phyloP scores from a whole-genome alignment of 306 rosid species.

The Castanospermum australe region DNA sequence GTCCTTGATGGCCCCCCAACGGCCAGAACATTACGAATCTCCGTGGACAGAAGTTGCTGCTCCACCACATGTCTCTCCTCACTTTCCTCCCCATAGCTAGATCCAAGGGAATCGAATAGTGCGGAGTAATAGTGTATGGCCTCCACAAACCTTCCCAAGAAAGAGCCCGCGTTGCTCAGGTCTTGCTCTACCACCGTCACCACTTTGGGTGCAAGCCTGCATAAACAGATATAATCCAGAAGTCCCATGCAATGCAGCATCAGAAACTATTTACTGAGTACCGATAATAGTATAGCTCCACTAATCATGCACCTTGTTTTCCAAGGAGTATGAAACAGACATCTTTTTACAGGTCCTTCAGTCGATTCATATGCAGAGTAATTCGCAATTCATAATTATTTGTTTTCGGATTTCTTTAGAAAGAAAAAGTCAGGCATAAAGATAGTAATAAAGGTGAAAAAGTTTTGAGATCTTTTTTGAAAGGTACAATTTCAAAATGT shows the following conservation, averaged over 20 bases:
- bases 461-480: conserved; percentile 23
- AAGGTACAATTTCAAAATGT: conserved; percentile 26
- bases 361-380: not conserved
- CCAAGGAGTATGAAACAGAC: too few species aligned
- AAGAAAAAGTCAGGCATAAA: conserved; percentile 13
- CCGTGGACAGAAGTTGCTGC: conserved; percentile 85
- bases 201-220: conserved; percentile 91
- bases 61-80: conserved; percentile 97
- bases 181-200: conserved; percentile 99
- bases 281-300: not conserved
- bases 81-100: conserved; percentile 94
- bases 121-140: conserved; percentile 99
- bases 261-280: not conserved
- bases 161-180: conserved; percentile 85
- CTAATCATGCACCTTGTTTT: too few species aligned
- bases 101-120: conserved; percentile 85
- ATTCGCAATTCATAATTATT: conserved; percentile 26
- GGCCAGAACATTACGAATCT: conserved; percentile 86
- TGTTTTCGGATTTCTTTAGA: conserved; percentile 10
- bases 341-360: too few species aligned
- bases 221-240: not conserved
- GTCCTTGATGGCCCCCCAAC: conserved; percentile 91
- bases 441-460: conserved; percentile 17
- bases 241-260: conserved; percentile 19
- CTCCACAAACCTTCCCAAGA: conserved; percentile 94